phyloP scores from a whole-genome alignment of 2,329 filamentous ascomycete genomes.

The Emmonsia crescens region DNA sequence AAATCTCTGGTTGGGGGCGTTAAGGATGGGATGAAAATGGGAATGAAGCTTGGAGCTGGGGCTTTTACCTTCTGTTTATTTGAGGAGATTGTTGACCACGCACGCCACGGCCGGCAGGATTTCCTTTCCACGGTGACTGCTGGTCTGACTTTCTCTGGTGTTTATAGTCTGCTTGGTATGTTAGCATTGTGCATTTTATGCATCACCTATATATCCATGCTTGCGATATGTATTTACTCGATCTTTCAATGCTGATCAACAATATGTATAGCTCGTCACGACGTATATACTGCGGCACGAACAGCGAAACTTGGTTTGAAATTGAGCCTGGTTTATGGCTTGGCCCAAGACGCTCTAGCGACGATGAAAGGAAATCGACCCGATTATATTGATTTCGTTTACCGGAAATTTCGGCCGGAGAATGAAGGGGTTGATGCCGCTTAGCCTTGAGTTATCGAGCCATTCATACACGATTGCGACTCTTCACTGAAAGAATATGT shows the following conservation, averaged over 20 bases:
- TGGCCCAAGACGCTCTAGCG: conserved; percentile 65
- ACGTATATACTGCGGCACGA: conserved; percentile 61
- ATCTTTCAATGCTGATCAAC: conserved; percentile 8
- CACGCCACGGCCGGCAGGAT: conserved; percentile 50
- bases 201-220: neutral
- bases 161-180: conserved; percentile 79
- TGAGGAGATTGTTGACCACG: conserved; percentile 75
- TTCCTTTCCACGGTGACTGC: conserved; percentile 72
- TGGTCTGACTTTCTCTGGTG: conserved; percentile 70
- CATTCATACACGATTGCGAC: neutral
- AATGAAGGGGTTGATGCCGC: neutral
- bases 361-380: conserved; percentile 60
- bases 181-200: conserved; percentile 12
- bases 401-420: neutral
- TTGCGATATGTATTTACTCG: neutral
- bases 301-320: conserved; percentile 71
- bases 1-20: conserved; percentile 66
- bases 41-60: conserved; percentile 58
- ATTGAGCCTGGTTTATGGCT: conserved; percentile 68
- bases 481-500: neutral
- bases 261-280: conserved; percentile 56
- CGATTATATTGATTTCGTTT: conserved; percentile 47
- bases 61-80: conserved; percentile 65
- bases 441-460: neutral
- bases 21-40: conserved; percentile 68